These are phyloP conservation scores for Gnetum montanum DNA, from an alignment of 75 land plant species.

Conservation along the genomic window DNA sequence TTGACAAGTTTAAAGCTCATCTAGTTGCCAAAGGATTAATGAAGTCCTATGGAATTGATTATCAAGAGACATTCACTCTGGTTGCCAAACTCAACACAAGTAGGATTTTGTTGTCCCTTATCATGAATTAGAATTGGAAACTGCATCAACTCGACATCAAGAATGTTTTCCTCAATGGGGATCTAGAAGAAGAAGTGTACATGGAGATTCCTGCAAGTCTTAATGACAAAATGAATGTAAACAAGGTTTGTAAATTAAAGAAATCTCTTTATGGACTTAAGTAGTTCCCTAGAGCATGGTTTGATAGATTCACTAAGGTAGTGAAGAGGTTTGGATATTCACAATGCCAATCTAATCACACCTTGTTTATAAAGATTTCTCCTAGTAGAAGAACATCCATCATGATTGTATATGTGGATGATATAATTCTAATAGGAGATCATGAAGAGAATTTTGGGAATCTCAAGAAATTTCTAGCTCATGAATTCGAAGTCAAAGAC, in stretches of 20 bases:
- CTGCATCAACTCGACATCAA: conserved; percentile 11
- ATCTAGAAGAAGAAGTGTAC: conserved; percentile 10
- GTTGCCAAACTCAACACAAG: conserved; percentile 10
- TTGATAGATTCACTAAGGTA: no score
- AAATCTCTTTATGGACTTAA: no score
- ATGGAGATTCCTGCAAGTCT: conserved; percentile 7
- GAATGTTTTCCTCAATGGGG: conserved; percentile 17
- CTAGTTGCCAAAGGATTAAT: background rate
- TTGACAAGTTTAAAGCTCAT: background rate
- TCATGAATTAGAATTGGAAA: background rate
- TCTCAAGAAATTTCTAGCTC: no score
- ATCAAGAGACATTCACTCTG: conserved; percentile 13
- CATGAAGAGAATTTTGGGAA: no score
- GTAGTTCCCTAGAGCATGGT: no score
- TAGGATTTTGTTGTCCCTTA: background rate
- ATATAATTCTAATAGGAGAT: no score
- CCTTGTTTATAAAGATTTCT: no score
- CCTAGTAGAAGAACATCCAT: no score
- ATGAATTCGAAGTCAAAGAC: no score
- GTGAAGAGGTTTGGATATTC: no score
- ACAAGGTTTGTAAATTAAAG: background rate
- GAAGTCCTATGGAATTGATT: background rate
- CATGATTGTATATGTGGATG: no score
- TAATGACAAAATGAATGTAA: background rate
- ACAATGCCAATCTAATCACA: no score